phyloP scores from a whole-genome alignment of 2,329 filamentous ascomycete species.

The Venturia effusa region DNA sequence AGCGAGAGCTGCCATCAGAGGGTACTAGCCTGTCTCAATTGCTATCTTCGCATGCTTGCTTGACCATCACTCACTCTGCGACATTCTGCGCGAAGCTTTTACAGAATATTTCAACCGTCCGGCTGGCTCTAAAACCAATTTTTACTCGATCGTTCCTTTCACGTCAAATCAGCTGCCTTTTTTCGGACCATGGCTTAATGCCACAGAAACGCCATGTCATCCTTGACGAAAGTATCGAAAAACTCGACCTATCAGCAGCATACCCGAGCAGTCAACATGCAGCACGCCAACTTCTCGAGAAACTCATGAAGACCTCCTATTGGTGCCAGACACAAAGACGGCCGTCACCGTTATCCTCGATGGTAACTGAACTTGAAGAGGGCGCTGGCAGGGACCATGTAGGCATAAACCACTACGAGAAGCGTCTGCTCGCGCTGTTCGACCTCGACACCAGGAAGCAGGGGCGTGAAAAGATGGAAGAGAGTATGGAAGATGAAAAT shows the following conservation, averaged over 20 bases:
- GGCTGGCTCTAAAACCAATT: background rate
- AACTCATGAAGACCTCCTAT: background rate
- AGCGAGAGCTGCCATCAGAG: background rate
- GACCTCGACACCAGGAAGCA: background rate
- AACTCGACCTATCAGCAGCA: background rate
- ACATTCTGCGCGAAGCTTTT: background rate
- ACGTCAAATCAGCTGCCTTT: background rate
- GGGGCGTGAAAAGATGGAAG: background rate
- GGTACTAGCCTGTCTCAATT: background rate
- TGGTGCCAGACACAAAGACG: background rate
- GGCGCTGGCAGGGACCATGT: too few relatives aligned
- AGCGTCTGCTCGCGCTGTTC: background rate
- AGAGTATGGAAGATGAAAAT: background rate
- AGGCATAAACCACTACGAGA: too few relatives aligned
- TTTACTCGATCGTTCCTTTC: background rate
- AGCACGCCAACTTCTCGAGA: background rate
- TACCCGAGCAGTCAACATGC: background rate
- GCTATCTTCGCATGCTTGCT: background rate
- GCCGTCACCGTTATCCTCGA: too few relatives aligned
- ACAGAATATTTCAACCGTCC: background rate
- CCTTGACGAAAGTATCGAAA: background rate
- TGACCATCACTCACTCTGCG: background rate
- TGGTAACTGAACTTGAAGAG: background rate
- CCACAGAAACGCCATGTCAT: background rate
- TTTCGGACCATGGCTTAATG: too few relatives aligned